phyloP scores from a whole-genome alignment of 164 flowering plant species.

The Buxus sempervirens region DNA sequence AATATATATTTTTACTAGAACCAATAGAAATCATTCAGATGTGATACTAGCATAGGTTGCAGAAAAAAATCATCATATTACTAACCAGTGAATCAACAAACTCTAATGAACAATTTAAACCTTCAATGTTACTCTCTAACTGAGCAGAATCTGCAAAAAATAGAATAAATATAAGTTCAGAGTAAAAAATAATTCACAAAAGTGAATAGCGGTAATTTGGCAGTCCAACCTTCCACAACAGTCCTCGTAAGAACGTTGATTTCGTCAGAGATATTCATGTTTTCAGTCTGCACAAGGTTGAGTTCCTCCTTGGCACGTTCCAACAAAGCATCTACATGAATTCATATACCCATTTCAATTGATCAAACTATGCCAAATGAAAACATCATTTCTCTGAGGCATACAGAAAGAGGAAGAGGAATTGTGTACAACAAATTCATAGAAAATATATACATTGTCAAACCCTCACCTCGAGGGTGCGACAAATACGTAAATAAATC shows the following conservation, averaged over 20 bases:
- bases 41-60: too few relatives aligned
- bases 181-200: neutral
- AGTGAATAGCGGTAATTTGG: neutral
- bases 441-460: too few relatives aligned
- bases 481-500: too few relatives aligned
- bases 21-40: too few relatives aligned
- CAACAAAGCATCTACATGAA: slow-evolving; percentile 38
- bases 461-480: too few relatives aligned
- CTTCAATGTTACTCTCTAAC: slow-evolving; percentile 49
- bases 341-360: slow-evolving; percentile 2
- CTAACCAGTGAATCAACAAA: slow-evolving; percentile 42
- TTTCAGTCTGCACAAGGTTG: slow-evolving; percentile 36
- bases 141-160: slow-evolving; percentile 37
- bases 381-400: too few relatives aligned
- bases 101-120: slow-evolving; percentile 34
- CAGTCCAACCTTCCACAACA: slow-evolving; percentile 36
- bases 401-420: too few relatives aligned
- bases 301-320: slow-evolving; percentile 42
- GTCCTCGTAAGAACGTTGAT: slow-evolving; percentile 38
- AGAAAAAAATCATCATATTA: neutral
- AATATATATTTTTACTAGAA: too few relatives aligned
- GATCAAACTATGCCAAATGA: neutral
- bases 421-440: too few relatives aligned
- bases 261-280: slow-evolving; percentile 35
- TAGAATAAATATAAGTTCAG: neutral